phyloP scores from a whole-genome alignment of 1,284 basidiomycete genomes.

The Pterulicium gracile region DNA sequence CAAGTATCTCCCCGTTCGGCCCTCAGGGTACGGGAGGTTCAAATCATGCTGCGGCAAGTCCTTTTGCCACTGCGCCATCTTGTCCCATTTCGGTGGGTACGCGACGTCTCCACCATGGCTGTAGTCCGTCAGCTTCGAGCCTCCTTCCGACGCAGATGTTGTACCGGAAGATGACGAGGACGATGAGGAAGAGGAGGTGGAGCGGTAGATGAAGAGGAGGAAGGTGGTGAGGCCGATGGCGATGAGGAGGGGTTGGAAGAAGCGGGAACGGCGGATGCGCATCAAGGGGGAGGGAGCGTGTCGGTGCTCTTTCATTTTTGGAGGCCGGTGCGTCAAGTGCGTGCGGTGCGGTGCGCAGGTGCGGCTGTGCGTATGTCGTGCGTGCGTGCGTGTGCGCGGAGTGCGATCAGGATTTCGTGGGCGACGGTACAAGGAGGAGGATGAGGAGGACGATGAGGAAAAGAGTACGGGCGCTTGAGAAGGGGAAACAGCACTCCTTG shows the following conservation, averaged over 20 bases:
- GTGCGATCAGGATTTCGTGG: too few species aligned
- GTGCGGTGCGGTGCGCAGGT: too few species aligned
- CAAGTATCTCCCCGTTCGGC: conserved; percentile 8
- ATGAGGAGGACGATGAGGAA: too few species aligned
- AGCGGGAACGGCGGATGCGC: too few species aligned
- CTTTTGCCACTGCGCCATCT: conserved; percentile 3
- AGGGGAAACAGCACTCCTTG: too few species aligned
- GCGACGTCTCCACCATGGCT: neutral
- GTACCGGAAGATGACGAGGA: neutral
- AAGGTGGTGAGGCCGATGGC: neutral
- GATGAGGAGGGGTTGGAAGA: neutral
- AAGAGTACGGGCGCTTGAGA: too few species aligned
- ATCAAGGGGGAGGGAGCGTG: too few species aligned
- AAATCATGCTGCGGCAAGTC: conserved; percentile 10
- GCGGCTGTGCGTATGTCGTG: too few species aligned
- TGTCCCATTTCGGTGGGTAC: conserved; percentile 1
- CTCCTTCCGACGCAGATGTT: neutral
- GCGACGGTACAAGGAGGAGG: too few species aligned
- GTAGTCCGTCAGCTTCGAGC: neutral
- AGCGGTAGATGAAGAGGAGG: neutral
- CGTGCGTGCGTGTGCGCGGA: too few species aligned
- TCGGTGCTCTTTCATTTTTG: too few species aligned
- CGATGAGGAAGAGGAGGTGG: neutral
- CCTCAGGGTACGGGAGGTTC: conserved; percentile 9
- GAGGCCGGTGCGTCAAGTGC: too few species aligned